Percentiles rank a stretch among this genome's conserved stretches.
phyloP scores from a whole-genome alignment of 2,329 filamentous ascomycete species.

The Hypomyces perniciosus region DNA sequence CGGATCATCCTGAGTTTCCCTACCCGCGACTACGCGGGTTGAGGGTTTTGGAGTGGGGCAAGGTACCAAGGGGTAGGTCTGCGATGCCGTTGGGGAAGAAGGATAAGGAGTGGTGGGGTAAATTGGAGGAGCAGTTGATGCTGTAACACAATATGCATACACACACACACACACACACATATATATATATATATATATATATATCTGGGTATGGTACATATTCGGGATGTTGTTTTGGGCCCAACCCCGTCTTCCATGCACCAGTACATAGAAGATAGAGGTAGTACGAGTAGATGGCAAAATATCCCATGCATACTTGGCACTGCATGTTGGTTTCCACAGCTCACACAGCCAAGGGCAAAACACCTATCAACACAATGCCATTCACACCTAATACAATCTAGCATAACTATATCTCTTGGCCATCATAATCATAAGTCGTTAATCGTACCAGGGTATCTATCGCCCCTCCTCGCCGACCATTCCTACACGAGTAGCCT shows the following conservation, averaged over 20 bases:
- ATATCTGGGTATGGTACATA: background rate
- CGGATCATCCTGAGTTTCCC: conserved; percentile 16
- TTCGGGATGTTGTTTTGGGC: background rate
- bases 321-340: too few species aligned
- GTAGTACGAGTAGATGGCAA: too few species aligned
- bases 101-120: conserved; percentile 23
- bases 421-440: background rate
- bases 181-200: background rate
- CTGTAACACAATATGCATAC: conserved; percentile 15
- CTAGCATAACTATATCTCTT: background rate
- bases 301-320: too few species aligned
- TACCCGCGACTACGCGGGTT: conserved; percentile 21
- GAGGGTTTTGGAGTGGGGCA: conserved; percentile 20
- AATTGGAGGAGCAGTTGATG: conserved; percentile 25
- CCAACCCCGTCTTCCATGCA: too few species aligned
- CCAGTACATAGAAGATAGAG: too few species aligned
- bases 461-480: background rate
- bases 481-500: too few species aligned
- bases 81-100: conserved; percentile 11
- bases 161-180: too few species aligned
- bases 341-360: too few species aligned
- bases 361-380: too few species aligned
- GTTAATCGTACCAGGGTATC: background rate
- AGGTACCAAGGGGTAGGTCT: conserved; percentile 19
- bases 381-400: background rate